These are phyloP conservation scores for Paramyrothecium sp. DNA, from an alignment of 2,329 filamentous ascomycete genomes.

Conservation along the genomic window DNA sequence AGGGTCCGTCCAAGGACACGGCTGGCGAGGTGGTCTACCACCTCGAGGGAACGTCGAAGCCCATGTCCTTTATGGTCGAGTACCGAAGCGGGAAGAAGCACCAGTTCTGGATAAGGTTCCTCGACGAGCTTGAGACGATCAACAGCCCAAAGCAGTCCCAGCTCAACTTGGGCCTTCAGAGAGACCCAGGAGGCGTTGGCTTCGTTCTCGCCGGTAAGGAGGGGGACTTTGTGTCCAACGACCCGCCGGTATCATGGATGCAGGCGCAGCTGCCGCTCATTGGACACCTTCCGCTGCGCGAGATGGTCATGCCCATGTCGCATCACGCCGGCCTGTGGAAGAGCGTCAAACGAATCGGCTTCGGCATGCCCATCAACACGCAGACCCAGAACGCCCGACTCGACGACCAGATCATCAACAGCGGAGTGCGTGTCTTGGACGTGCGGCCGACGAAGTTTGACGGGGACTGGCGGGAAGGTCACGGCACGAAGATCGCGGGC, in stretches of 20 bases:
- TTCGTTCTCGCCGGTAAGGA: slow-evolving; percentile 29
- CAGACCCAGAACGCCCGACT: slow-evolving; percentile 18
- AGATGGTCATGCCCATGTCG: slow-evolving; percentile 27
- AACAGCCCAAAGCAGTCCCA: slow-evolving; percentile 7
- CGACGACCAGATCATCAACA: slow-evolving; percentile 20
- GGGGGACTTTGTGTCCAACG: slow-evolving; percentile 23
- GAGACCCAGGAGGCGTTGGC: slow-evolving; percentile 15
- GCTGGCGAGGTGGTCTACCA: slow-evolving; percentile 26
- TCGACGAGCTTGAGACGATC: slow-evolving; percentile 18
- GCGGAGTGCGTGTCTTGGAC: slow-evolving; percentile 28
- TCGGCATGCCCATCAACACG: slow-evolving; percentile 14
- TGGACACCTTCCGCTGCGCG: slow-evolving; percentile 21
- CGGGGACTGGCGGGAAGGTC: slow-evolving; percentile 13
- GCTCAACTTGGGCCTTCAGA: slow-evolving; percentile 13
- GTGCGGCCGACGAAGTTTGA: slow-evolving; percentile 15
- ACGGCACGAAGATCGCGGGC: slow-evolving; percentile 12
- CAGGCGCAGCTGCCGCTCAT: slow-evolving; percentile 20
- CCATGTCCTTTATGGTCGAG: slow-evolving; percentile 23
- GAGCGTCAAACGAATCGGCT: neutral
- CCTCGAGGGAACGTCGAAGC: slow-evolving; percentile 21
- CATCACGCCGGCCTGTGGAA: slow-evolving; percentile 28
- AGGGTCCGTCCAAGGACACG: slow-evolving; percentile 10
- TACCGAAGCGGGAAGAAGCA: slow-evolving; percentile 8
- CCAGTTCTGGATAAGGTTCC: slow-evolving; percentile 15
- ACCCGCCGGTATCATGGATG: slow-evolving; percentile 27